phyloP scores from a whole-genome alignment of 129 eudicot species.

The Helichrysum umbraculigerum region DNA sequence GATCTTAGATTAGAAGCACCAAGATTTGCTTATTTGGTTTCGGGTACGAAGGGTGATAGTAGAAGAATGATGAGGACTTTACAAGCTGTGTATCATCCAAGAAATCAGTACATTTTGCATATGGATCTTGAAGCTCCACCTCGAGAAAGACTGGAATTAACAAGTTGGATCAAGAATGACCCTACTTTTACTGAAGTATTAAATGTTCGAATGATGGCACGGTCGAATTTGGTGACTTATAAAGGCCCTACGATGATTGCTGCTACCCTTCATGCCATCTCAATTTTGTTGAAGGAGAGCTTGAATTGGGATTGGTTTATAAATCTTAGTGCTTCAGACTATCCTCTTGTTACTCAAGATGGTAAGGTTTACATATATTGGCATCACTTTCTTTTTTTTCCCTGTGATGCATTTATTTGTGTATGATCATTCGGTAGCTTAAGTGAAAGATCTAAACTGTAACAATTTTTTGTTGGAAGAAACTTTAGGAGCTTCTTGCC shows the following conservation, averaged over 20 bases:
- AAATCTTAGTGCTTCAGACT: slow-evolving; percentile 79
- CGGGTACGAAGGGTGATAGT: slow-evolving; percentile 84
- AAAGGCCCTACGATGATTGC: slow-evolving; percentile 89
- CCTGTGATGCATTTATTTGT: too few species aligned
- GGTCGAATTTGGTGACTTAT: slow-evolving; percentile 79
- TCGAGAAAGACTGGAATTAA: slow-evolving; percentile 47
- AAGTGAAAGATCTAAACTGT: not conserved
- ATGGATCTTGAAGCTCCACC: slow-evolving; percentile 88
- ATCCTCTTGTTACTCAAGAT: slow-evolving; percentile 81
- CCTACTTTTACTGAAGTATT: slow-evolving; percentile 57
- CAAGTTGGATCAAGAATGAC: slow-evolving; percentile 38
- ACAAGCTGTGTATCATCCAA: slow-evolving; percentile 82
- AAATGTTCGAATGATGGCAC: slow-evolving; percentile 72
- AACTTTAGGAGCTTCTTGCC: not conserved
- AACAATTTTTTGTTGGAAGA: too few species aligned
- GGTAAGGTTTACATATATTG: slow-evolving; percentile 31
- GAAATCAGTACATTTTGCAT: slow-evolving; percentile 79
- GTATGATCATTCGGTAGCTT: not conserved
- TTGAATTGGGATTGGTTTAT: slow-evolving; percentile 56
- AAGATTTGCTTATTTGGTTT: slow-evolving; percentile 72
- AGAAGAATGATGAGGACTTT: slow-evolving; percentile 76
- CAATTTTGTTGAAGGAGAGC: slow-evolving; percentile 68
- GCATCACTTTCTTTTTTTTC: too few species aligned
- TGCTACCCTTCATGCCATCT: slow-evolving; percentile 71
- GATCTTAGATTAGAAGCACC: slow-evolving; percentile 40